A percentile compares a stretch with the other conserved stretches of the same genome.
These are phyloP conservation scores for Backusella liffmaniae DNA, from an alignment of 192 early-diverging fungal species.

Conservation along the genomic window DNA sequence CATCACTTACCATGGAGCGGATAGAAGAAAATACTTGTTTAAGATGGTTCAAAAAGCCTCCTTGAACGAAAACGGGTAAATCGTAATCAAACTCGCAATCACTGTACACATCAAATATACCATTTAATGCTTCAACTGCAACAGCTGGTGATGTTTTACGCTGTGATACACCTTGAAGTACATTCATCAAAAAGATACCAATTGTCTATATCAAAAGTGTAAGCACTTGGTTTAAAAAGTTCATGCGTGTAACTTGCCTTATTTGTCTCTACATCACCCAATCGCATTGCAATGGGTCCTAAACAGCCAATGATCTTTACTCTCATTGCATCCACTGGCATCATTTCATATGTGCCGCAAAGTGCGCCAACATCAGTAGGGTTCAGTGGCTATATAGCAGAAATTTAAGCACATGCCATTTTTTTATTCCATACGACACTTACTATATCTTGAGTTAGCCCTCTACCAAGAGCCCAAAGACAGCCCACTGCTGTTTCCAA, in stretches of 20 bases:
- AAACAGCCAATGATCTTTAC: slow-evolving; percentile 76
- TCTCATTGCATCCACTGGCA: slow-evolving; percentile 45
- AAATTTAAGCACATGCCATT: background rate
- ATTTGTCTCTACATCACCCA: slow-evolving; percentile 61
- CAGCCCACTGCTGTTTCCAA: slow-evolving; percentile 65
- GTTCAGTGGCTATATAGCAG: slow-evolving; percentile 33
- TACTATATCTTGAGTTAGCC: slow-evolving; percentile 57
- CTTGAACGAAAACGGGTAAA: slow-evolving; percentile 75
- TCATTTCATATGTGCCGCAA: slow-evolving; percentile 43
- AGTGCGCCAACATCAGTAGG: slow-evolving; percentile 44
- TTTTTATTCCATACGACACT: background rate
- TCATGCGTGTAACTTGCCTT: slow-evolving; percentile 48
- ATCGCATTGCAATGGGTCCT: slow-evolving; percentile 70
- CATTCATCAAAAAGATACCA: slow-evolving; percentile 66
- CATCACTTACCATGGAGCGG: slow-evolving; percentile 46
- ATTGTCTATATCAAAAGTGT: slow-evolving; percentile 41
- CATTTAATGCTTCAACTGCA: slow-evolving; percentile 76
- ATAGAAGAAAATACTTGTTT: slow-evolving; percentile 51
- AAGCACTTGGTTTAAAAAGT: background rate
- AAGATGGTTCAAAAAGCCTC: slow-evolving; percentile 60
- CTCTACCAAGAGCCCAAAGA: slow-evolving; percentile 76
- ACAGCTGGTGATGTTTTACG: slow-evolving; percentile 36
- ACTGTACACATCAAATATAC: slow-evolving; percentile 88
- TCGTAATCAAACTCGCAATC: slow-evolving; percentile 85
- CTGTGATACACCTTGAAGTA: slow-evolving; percentile 38